Evolutionary conservation across 805 yeast species (phyloP), one percentile per base, ranked within the genome.

Genomic region (Metschnikowia gelsemii): DNA sequence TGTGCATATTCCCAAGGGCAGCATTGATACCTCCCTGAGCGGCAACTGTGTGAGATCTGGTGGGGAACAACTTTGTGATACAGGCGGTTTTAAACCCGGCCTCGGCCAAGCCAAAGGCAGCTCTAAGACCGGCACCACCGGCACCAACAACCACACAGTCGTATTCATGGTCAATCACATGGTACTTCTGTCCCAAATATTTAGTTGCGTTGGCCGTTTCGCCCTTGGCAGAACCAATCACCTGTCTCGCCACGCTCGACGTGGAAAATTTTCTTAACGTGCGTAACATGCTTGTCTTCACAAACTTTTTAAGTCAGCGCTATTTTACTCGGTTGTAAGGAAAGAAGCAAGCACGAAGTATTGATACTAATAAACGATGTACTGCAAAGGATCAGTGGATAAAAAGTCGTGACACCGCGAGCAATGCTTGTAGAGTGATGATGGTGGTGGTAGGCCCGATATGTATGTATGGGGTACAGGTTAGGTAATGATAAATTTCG

Each of bases 21-120:
- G 98, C 99, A 61, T 91, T 91, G 70, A 91, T 93, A 74, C 99
- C 99, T 72, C 99, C 99, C 72, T 91, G 99, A 38, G 99, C 99
- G 43, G 98, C 98, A 38, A 91, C 99, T 16, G 99, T 91, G 66
- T 91, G 99, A 14, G 97, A 90, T 72, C 99, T 85, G 22, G 99
- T 91, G 42, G 98, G 99, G 78, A 91, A 91, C 59, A 91, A 79
- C 72, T 91, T 91, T 53, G 97, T 84, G 56, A 91, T 80, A 80
- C 99, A 93, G 26, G 99, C 99, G 33, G 96, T 91, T 68, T 93
- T 91, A 75, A 76, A 91, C 32, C 99, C 99, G 41, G 95, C 96
- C 62, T 88, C 90, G 44, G 97, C 96, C 44, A 91, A 77, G 51
- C 99, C 99, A 57, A 91, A 93, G 27, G 99, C 98, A 30, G 99